Base-by-base conservation (phyloP, 306 rosid genomes). In the Gillenia trifoliata region DNA sequence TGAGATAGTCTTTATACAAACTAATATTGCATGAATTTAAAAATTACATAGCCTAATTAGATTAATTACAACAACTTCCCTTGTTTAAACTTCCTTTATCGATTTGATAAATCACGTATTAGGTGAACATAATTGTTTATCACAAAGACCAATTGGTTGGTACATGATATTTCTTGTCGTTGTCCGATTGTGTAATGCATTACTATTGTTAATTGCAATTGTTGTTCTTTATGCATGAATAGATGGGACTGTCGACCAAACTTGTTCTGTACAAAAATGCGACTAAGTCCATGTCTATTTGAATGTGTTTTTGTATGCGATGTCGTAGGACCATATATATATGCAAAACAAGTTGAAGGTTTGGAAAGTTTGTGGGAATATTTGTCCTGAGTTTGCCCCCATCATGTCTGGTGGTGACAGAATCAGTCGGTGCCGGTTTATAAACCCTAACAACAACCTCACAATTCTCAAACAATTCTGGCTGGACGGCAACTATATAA, bases 341-440 rank as follows among this genome's bases (percentile, higher is more conserved):
- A 66, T 76, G 66, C 62, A 11, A 55, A 28, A 13, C 17, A 65
- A 66, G 4, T 2, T 66, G 55, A 40, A 11, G 28, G 36, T 52
- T 33, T 75, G 66, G 62, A 71, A 61, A 62, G 70, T 66, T 70
- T 38, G 79, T 47, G 70, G 69, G 43, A 61, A 65, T 78, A 28
- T 45, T 34, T 88, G 90, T 85, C 81, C 50, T 16, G 28, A 69
- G 56, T 79, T 75, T 62, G 30, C 72, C 82, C 50, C 55, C 84
- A 75, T 33, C 73, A 20, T 80, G 82, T 84, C 83, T 54, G 25
- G 60, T 77, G 62, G 38, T 33, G 19, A 73, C 70, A 75, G 67
- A 66, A 52, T 70, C 71, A 80, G 92, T 90, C 88, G 88, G 96
- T 88, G 88, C 89, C 88, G 82, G 60, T 83, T 67, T 73, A 80